These are phyloP conservation scores for Penicillium corylophilum DNA, from an alignment of 2,329 filamentous ascomycete genomes.

Conservation along the genomic window DNA sequence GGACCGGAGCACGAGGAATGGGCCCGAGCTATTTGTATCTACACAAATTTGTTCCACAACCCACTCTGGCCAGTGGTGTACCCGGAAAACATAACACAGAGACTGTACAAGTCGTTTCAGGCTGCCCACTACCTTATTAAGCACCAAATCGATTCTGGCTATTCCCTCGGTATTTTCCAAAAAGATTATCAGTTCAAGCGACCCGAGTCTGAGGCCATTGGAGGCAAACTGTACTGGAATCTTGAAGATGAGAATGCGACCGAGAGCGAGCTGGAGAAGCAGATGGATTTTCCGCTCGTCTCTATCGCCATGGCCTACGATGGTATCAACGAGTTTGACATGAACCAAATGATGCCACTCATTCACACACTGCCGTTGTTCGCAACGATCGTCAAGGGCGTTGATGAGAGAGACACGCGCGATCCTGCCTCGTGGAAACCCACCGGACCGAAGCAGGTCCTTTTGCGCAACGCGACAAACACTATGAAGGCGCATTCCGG, in stretches of 20 bases:
- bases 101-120: neutral
- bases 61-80: neutral
- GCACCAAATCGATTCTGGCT: neutral
- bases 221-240: neutral
- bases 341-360: neutral
- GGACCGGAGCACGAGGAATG: neutral
- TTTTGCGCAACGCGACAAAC: neutral
- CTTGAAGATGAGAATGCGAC: neutral
- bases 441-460: neutral
- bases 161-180: neutral
- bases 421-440: neutral
- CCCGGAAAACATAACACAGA: neutral
- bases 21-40: neutral
- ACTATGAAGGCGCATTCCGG: neutral
- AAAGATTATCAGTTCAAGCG: neutral
- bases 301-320: neutral
- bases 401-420: neutral
- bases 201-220: neutral
- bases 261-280: neutral
- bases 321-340: neutral
- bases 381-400: neutral
- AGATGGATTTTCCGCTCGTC: neutral
- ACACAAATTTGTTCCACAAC: neutral
- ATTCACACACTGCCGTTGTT: neutral
- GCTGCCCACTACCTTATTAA: neutral